phyloP scores from a whole-genome alignment of 495 filamentous ascomycete species.

The Penicillium soppii region DNA sequence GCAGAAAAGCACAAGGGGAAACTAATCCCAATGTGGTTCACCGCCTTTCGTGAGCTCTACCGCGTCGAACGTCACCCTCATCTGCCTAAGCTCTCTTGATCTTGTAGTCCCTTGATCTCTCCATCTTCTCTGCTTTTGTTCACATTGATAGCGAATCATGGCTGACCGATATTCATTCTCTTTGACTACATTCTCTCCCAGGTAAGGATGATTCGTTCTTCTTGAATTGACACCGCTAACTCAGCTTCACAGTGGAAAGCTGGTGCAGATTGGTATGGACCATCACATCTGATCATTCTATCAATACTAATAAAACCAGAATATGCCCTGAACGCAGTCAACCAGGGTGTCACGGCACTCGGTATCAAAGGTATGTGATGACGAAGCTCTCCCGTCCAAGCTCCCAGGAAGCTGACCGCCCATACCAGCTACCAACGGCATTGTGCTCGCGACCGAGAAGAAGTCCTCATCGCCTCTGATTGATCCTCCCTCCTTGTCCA shows the following conservation, averaged over 20 bases:
- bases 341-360: conserved; percentile 96
- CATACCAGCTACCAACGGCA: conserved; percentile 97
- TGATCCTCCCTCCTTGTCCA: conserved; percentile 90
- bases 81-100: conserved; percentile 27
- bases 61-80: conserved; percentile 31
- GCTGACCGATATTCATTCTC: conserved; percentile 99
- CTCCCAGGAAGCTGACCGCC: conserved; percentile 12
- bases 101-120: conserved; percentile 13
- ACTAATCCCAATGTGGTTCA: conserved; percentile 24
- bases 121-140: conserved; percentile 12
- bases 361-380: conserved; percentile 83
- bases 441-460: conserved; percentile 99
- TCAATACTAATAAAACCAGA: conserved; percentile 54
- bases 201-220: conserved; percentile 58
- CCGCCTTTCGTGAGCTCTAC: conserved; percentile 29
- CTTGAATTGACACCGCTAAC: conserved; percentile 19
- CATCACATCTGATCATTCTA: not conserved
- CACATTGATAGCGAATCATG: conserved; percentile 53
- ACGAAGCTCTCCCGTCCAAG: not conserved
- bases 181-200: conserved; percentile 98
- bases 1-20: conserved; percentile 15
- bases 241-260: conserved; percentile 71
- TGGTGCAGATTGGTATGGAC: conserved; percentile 67
- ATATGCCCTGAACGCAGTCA: conserved; percentile 98
- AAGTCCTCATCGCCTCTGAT: conserved; percentile 96